A percentile compares a stretch with the other conserved stretches of the same genome.
phyloP scores from a whole-genome alignment of 2,329 filamentous ascomycete genomes.

The Paecilomyces fulvus region DNA sequence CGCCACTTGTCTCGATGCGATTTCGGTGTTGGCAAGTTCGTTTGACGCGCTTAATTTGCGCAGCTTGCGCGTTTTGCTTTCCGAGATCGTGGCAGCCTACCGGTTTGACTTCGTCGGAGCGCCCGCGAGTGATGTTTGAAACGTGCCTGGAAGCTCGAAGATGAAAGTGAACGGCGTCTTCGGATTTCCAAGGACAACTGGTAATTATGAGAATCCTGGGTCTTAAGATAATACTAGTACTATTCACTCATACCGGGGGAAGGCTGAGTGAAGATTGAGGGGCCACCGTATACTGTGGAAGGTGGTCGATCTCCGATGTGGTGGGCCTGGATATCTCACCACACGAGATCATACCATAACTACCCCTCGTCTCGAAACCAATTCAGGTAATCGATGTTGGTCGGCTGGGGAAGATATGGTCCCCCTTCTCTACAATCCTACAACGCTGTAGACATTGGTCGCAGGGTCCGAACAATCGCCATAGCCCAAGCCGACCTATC shows the following conservation, averaged over 20 bases:
- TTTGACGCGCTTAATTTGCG: not conserved
- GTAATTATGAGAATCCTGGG: not conserved
- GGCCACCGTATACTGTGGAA: not conserved
- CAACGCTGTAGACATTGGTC: not conserved
- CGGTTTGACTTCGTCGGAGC: not conserved
- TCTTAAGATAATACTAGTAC: not conserved
- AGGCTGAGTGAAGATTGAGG: not conserved
- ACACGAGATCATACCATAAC: not conserved
- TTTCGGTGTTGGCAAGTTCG: not conserved
- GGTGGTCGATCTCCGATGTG: too few species aligned
- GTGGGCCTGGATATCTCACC: not conserved
- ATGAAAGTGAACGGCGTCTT: not conserved
- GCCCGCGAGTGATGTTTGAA: not conserved
- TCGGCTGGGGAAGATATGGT: not conserved
- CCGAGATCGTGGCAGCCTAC: not conserved
- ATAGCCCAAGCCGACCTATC: not conserved
- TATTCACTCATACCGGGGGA: not conserved
- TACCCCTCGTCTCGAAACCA: not conserved
- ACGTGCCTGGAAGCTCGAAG: not conserved
- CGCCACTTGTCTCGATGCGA: slow-evolving; percentile 4
- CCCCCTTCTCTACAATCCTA: not conserved
- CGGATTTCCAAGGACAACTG: not conserved
- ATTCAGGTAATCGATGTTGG: not conserved
- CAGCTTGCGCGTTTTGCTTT: not conserved
- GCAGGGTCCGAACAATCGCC: not conserved